A percentile compares a stretch with the other conserved stretches of the same genome.
Evolutionary conservation across 176 grass and related monocot species (phyloP).

Genomic region (Puya raimondii): DNA sequence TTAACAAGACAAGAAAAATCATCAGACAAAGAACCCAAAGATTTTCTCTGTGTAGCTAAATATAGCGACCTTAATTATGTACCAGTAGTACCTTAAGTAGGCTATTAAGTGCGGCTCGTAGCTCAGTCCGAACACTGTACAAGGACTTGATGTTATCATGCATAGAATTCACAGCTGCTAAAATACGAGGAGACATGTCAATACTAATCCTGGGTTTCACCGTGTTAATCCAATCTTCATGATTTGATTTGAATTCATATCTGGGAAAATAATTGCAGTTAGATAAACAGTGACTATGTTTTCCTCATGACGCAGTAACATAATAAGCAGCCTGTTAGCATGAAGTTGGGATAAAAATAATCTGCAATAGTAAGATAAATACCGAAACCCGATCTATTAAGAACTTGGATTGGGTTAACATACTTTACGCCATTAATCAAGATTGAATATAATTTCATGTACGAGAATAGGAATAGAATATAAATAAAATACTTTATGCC

Average conservation of each 20-base stretch:
- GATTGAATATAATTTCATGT: too few species aligned
- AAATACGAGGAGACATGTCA: constrained; percentile 61
- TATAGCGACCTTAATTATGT: constrained; percentile 1
- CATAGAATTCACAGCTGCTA: constrained; percentile 68
- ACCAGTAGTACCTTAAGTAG: constrained; percentile 72
- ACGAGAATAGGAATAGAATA: too few species aligned
- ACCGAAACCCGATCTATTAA: too few species aligned
- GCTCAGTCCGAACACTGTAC: constrained; percentile 65
- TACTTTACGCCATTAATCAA: too few species aligned
- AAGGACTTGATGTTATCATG: constrained; percentile 77
- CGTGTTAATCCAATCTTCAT: constrained; percentile 87
- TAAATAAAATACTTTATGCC: too few species aligned
- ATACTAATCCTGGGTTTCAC: constrained; percentile 78
- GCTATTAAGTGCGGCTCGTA: constrained; percentile 70
- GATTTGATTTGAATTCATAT: constrained; percentile 82
- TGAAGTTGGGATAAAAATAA: too few species aligned
- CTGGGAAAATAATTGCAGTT: constrained; percentile 38
- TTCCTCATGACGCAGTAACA: constrained; percentile 2
- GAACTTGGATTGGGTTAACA: too few species aligned
- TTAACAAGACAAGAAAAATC: too few species aligned
- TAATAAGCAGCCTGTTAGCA: too few species aligned
- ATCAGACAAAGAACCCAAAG: neutral
- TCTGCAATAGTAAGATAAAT: too few species aligned
- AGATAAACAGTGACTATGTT: constrained; percentile 8
- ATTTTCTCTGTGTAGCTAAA: constrained; percentile 3